Base-by-base conservation (phyloP, 2,329 filamentous ascomycete genomes). In the Fusarium luffae region DNA sequence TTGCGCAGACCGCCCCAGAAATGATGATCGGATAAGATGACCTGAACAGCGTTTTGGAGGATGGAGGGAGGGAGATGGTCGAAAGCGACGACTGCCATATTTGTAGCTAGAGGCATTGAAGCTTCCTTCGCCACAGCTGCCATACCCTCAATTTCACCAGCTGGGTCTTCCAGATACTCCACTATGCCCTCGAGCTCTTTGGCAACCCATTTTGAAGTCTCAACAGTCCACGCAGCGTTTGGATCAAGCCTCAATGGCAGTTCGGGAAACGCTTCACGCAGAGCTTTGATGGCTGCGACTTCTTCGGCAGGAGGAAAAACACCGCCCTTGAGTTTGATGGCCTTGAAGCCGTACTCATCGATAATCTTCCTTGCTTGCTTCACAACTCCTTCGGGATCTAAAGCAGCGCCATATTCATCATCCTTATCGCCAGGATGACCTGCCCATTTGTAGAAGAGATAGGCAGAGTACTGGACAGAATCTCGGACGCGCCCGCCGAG, bases 1-100 rank as follows among this genome's bases (percentile, higher is more conserved):
- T 76, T 79, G 28, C 81, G 81, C 13, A 82, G 72, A 0, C 81
- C 81, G 3, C 81, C 81, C 81, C 81, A 82, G 69, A 82, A 82
- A 51, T 82, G 81, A 47, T 82, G 81, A 30, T 82, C 81, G 0
- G 80, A 81, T 0, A 82, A 61, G 3, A 82, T 69, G 0, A 82
- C 81, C 41, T 82, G 81, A 0, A 82, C 81, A 0, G 81, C 81
- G 9, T 81, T 69, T 40, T 82, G 79, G 1, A 69, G 60, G 14
- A 82, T 80, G 0, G 79, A 81, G 0, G 78, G 59, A 1, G 80
- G 81, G 4, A 82, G 76, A 34, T 82, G 81, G 4, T 66, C 42
- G 34, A 82, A 82, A 4, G 81, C 79, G 0, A 82, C 80, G 2
- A 82, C 81, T 5, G 81, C 80, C 80, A 82, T 82, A 50, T 82